Conservation (phyloP, 805 yeast species). For the Pachysolen tannophilus region DNA sequence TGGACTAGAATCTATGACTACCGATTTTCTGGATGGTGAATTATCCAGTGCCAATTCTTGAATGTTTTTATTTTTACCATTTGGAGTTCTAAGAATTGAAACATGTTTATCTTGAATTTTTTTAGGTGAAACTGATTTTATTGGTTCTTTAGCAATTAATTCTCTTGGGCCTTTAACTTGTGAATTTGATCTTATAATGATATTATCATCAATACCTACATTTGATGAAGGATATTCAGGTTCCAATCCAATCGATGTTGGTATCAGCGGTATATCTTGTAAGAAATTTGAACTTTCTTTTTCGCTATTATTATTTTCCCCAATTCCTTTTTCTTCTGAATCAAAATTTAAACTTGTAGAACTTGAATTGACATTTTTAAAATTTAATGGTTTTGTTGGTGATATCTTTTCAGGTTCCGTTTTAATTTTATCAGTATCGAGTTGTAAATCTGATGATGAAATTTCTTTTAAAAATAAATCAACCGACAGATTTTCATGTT, state of each 20-base stretch:
- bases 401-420: slow-evolving; percentile 5
- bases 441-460: slow-evolving; percentile 1
- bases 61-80: slow-evolving; percentile 10
- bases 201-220: too few species aligned
- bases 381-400: slow-evolving; percentile 20
- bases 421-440: background rate
- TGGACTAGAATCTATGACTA: slow-evolving; percentile 29
- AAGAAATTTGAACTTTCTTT: slow-evolving; percentile 1
- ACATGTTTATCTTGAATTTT: slow-evolving; percentile 15
- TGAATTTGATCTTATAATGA: too few species aligned
- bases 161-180: slow-evolving; percentile 22
- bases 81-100: slow-evolving; percentile 11
- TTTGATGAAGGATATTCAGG: too few species aligned
- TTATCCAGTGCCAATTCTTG: slow-evolving; percentile 13
- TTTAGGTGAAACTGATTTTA: too few species aligned
- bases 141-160: too few species aligned
- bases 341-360: slow-evolving; percentile 16
- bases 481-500: slow-evolving; percentile 26
- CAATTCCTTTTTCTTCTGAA: slow-evolving; percentile 3
- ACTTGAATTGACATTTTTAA: slow-evolving; percentile 11
- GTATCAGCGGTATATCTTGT: slow-evolving; percentile 4
- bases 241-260: slow-evolving; percentile 4
- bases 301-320: slow-evolving; percentile 2
- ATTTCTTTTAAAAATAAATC: slow-evolving; percentile 29
- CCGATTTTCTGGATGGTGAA: slow-evolving; percentile 28